Conservation (phyloP, 2,329 filamentous ascomycete species). For the Ampelomyces quisqualis region DNA sequence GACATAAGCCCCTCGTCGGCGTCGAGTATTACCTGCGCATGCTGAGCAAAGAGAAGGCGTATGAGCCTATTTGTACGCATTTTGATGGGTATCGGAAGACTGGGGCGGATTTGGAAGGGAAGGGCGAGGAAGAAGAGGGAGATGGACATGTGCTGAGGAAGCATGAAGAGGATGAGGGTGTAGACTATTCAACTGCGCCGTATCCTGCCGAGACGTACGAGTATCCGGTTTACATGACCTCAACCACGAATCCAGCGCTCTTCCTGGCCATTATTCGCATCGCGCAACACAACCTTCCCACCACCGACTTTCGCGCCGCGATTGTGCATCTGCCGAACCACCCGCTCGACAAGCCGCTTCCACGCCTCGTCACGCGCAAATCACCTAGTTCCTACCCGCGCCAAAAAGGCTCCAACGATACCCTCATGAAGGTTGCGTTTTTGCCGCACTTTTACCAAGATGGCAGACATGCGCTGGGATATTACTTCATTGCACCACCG, state of each 20-base stretch:
- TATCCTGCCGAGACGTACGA: too few relatives aligned
- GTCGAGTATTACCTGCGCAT: conserved; percentile 11
- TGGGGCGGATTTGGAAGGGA: not conserved
- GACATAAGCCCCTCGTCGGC: not conserved
- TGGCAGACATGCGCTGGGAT: conserved; percentile 16
- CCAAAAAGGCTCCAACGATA: not conserved
- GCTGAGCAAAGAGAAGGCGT: not conserved
- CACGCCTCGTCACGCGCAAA: not conserved
- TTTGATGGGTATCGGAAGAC: not conserved
- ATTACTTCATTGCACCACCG: conserved; percentile 3
- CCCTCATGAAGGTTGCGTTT: conserved; percentile 14
- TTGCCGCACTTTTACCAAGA: conserved; percentile 21
- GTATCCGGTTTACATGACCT: conserved; percentile 17
- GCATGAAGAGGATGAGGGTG: not conserved
- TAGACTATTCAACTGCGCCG: conserved; percentile 4
- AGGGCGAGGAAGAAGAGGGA: too few relatives aligned
- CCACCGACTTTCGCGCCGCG: conserved; percentile 19
- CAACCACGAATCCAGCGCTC: conserved; percentile 19
- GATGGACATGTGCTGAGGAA: too few relatives aligned
- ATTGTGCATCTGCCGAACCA: conserved; percentile 25
- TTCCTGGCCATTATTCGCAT: conserved; percentile 24
- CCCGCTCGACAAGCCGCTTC: too few relatives aligned
- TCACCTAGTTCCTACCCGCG: not conserved
- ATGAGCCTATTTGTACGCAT: conserved; percentile 2
- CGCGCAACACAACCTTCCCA: conserved; percentile 20